phyloP scores from a whole-genome alignment of 129 eudicot genomes.

The Heracleum sosnowskyi region DNA sequence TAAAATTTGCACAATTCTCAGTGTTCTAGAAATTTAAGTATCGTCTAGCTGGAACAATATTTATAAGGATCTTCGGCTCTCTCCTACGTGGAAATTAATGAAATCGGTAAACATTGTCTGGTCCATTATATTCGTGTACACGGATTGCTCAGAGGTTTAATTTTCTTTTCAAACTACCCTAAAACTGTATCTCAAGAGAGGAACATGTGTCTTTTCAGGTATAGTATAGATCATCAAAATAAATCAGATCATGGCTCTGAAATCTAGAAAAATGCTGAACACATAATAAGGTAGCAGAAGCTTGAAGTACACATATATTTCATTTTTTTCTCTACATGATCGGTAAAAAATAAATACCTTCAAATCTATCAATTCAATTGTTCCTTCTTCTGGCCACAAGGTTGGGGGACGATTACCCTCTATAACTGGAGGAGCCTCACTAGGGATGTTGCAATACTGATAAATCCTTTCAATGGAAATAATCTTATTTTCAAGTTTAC shows the following conservation, averaged over 20 bases:
- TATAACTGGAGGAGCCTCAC: constrained; percentile 79
- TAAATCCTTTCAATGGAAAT: constrained; percentile 88
- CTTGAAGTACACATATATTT: neutral
- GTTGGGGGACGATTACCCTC: constrained; percentile 58
- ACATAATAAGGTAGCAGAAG: neutral
- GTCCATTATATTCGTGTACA: neutral
- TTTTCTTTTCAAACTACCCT: neutral
- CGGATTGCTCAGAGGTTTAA: neutral
- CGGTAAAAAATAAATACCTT: constrained; percentile 36
- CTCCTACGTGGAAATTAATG: neutral
- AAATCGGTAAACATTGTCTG: neutral
- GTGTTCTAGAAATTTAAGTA: neutral
- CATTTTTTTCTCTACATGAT: neutral
- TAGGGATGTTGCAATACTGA: constrained; percentile 74
- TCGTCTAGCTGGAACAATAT: neutral
- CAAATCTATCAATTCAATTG: constrained; percentile 64
- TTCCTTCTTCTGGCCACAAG: constrained; percentile 83
- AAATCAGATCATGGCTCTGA: neutral
- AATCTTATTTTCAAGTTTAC: constrained; percentile 87
- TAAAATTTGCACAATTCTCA: neutral
- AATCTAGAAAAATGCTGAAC: neutral
- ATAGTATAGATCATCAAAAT: neutral
- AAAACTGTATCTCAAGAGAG: neutral
- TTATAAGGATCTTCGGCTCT: neutral
- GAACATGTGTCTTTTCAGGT: neutral